These are phyloP conservation scores for Leptosphaerulina australis DNA, from an alignment of 2,329 filamentous ascomycete genomes.

Conservation along the genomic window DNA sequence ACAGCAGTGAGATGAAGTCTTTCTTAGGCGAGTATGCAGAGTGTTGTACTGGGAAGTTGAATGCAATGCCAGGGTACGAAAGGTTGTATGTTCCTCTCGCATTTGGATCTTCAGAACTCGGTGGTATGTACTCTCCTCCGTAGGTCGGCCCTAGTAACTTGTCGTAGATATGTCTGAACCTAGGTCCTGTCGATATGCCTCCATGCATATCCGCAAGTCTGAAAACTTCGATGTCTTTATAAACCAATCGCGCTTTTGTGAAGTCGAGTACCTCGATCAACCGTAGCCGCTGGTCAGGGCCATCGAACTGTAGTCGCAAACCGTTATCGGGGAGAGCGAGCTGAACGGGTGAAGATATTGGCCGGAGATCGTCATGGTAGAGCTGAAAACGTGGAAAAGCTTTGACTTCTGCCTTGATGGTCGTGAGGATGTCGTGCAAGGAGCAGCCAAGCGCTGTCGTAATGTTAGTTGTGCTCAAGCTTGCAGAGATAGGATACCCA, in stretches of 20 bases:
- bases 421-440: constrained; percentile 85
- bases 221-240: constrained; percentile 80
- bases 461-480: constrained; percentile 18
- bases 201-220: constrained; percentile 58
- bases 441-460: constrained; percentile 81
- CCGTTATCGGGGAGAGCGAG: constrained; percentile 83
- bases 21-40: constrained; percentile 75
- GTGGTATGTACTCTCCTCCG: constrained; percentile 85
- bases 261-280: constrained; percentile 93
- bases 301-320: constrained; percentile 88
- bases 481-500: constrained; percentile 21
- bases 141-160: constrained; percentile 93
- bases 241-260: constrained; percentile 79
- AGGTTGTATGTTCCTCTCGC: constrained; percentile 79
- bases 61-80: constrained; percentile 92
- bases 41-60: constrained; percentile 80
- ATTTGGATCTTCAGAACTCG: constrained; percentile 58
- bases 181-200: constrained; percentile 65
- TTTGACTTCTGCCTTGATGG: constrained; percentile 85
- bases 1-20: constrained; percentile 86
- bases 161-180: constrained; percentile 89
- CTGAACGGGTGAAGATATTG: constrained; percentile 75
- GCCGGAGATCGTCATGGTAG: constrained; percentile 75
- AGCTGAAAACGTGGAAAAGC: constrained; percentile 83
- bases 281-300: constrained; percentile 86